Conservation (phyloP, 768 basidiomycete genomes). For the Mycena epipterygia region DNA sequence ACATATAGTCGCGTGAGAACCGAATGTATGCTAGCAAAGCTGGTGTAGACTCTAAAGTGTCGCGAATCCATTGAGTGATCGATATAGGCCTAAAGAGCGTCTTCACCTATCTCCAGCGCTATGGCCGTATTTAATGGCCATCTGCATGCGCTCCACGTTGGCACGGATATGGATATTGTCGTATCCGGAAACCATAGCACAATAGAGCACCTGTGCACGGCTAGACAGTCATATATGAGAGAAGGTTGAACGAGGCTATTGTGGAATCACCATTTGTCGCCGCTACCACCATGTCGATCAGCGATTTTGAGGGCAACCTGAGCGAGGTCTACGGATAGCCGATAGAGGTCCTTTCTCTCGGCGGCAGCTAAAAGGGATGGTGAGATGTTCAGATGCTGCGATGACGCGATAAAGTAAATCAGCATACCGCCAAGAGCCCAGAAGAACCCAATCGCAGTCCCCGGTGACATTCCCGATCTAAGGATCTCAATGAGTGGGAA, state of each 20-base stretch:
- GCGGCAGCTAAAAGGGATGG: slow-evolving; percentile 59
- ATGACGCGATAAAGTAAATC: background rate
- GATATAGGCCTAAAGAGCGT: slow-evolving; percentile 6
- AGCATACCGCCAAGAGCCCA: slow-evolving; percentile 73
- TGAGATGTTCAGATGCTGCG: background rate
- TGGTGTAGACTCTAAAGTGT: slow-evolving; percentile 72
- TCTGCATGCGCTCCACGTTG: slow-evolving; percentile 71
- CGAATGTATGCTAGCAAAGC: slow-evolving; percentile 69
- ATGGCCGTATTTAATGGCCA: slow-evolving; percentile 74
- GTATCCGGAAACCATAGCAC: slow-evolving; percentile 75
- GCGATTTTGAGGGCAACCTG: slow-evolving; percentile 78
- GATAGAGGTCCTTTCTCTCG: slow-evolving; percentile 72
- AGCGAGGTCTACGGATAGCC: slow-evolving; percentile 77
- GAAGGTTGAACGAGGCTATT: background rate
- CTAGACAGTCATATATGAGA: slow-evolving; percentile 47
- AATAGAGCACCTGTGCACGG: slow-evolving; percentile 72
- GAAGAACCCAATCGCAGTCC: slow-evolving; percentile 79
- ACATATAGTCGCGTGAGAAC: slow-evolving; percentile 69
- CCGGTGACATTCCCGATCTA: slow-evolving; percentile 78
- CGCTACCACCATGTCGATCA: slow-evolving; percentile 70
- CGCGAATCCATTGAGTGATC: background rate
- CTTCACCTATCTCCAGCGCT: slow-evolving; percentile 75
- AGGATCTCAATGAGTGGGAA: background rate
- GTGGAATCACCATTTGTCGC: slow-evolving; percentile 73
- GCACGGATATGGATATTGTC: slow-evolving; percentile 75